Evolutionary conservation across 2,329 filamentous ascomycete species (phyloP).

Genomic region (Fusarium miscanthi): DNA sequence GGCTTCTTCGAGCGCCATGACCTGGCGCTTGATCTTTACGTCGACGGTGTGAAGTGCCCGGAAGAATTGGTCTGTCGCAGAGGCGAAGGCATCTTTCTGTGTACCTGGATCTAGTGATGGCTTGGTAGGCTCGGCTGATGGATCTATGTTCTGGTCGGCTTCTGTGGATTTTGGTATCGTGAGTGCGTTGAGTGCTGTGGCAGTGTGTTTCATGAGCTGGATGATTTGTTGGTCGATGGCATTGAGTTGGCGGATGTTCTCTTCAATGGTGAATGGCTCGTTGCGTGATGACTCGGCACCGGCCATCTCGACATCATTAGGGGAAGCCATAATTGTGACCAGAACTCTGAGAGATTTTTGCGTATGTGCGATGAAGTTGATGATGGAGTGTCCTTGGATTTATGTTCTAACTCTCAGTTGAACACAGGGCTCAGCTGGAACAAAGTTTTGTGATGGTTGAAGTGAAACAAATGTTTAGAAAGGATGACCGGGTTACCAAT

Average conservation of each 20-base stretch:
- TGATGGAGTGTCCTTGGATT: not conserved
- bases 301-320: conserved; percentile 48
- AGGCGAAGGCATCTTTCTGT: conserved; percentile 67
- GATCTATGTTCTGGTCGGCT: conserved; percentile 8
- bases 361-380: not conserved
- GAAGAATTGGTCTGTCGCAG: conserved; percentile 75
- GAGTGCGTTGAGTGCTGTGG: conserved; percentile 59
- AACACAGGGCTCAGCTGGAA: not conserved
- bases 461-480: not conserved
- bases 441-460: not conserved
- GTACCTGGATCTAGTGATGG: conserved; percentile 57
- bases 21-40: conserved; percentile 73
- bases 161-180: conserved; percentile 47
- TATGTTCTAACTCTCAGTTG: not conserved
- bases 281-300: conserved; percentile 45
- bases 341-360: not conserved
- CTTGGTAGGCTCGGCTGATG: conserved; percentile 30
- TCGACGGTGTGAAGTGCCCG: conserved; percentile 78
- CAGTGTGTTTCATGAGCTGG: conserved; percentile 57
- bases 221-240: conserved; percentile 75
- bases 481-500: too few relatives aligned
- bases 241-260: conserved; percentile 84
- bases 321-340: conserved; percentile 45
- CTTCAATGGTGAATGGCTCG: conserved; percentile 74
- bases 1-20: conserved; percentile 84